Percentiles rank a stretch among this genome's conserved stretches.
Conservation (phyloP, 345 rosid species). For the Diplotaxis tenuifolia region DNA sequence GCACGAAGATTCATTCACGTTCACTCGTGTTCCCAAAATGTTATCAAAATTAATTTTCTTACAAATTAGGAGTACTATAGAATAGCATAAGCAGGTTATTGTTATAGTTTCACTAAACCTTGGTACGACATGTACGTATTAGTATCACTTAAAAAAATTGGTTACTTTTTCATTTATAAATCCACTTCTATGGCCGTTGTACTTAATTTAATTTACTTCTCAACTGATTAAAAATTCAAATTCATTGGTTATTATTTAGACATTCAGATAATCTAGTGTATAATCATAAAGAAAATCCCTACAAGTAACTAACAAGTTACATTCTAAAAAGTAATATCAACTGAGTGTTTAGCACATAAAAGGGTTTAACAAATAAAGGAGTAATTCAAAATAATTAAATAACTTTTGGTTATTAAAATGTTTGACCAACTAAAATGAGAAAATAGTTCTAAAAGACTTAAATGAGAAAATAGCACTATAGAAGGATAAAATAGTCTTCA, state of each 20-base stretch:
- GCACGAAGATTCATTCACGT: constrained; percentile 37
- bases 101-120: constrained; percentile 12
- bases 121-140: constrained; percentile 15
- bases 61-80: background rate
- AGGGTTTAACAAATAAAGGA: background rate
- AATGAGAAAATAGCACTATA: constrained; percentile 20
- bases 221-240: background rate
- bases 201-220: constrained; percentile 20
- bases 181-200: constrained; percentile 19
- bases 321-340: background rate
- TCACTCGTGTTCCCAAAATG: constrained; percentile 33
- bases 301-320: background rate
- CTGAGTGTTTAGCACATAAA: background rate
- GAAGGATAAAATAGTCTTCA: constrained; percentile 4
- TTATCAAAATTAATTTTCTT: constrained; percentile 23
- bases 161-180: constrained; percentile 10
- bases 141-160: background rate
- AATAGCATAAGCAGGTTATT: constrained; percentile 28
- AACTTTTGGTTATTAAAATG: constrained; percentile 2
- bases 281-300: background rate
- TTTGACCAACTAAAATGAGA: background rate
- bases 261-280: background rate
- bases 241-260: background rate
- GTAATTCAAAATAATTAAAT: background rate
- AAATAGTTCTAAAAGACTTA: background rate